These are phyloP conservation scores for Leptographium wingfieldii DNA, from an alignment of 2,329 filamentous ascomycete genomes.

Conservation along the genomic window DNA sequence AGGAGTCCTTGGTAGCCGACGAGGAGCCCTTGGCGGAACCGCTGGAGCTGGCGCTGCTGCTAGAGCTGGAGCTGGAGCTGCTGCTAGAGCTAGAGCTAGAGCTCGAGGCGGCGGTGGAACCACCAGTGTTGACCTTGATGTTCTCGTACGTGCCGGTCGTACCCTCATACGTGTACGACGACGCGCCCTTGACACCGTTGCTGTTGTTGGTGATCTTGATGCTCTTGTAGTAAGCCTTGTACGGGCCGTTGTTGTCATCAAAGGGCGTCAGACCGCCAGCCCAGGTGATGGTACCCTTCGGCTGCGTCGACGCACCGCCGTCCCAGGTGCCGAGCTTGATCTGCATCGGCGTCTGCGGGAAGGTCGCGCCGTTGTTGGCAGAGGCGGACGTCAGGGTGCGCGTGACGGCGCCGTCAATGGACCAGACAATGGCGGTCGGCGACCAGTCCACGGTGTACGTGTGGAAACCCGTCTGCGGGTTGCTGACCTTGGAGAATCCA, in stretches of 20 bases:
- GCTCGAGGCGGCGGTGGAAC: conserved; percentile 8
- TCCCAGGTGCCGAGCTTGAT: conserved; percentile 49
- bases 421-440: conserved; percentile 42
- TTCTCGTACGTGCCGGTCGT: conserved; percentile 34
- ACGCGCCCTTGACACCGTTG: conserved; percentile 34
- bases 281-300: conserved; percentile 52
- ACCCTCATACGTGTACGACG: conserved; percentile 40
- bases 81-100: not conserved
- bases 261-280: conserved; percentile 48
- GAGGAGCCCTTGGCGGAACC: conserved; percentile 11
- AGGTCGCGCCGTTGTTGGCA: conserved; percentile 40
- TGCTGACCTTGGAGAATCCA: conserved; percentile 43
- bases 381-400: conserved; percentile 34
- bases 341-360: conserved; percentile 59
- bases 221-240: conserved; percentile 44
- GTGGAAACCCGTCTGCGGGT: conserved; percentile 42
- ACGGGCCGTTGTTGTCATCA: conserved; percentile 35
- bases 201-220: conserved; percentile 41
- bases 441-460: conserved; percentile 61
- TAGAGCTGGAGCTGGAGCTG: conserved; percentile 12
- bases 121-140: conserved; percentile 35
- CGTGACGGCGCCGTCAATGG: conserved; percentile 36
- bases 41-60: conserved; percentile 13
- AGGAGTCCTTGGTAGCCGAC: conserved; percentile 10
- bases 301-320: conserved; percentile 32